Percentiles rank a stretch among this genome's conserved stretches.
Conservation (phyloP, 2,329 filamentous ascomycete species). For the Talaromyces albobiverticillius region DNA sequence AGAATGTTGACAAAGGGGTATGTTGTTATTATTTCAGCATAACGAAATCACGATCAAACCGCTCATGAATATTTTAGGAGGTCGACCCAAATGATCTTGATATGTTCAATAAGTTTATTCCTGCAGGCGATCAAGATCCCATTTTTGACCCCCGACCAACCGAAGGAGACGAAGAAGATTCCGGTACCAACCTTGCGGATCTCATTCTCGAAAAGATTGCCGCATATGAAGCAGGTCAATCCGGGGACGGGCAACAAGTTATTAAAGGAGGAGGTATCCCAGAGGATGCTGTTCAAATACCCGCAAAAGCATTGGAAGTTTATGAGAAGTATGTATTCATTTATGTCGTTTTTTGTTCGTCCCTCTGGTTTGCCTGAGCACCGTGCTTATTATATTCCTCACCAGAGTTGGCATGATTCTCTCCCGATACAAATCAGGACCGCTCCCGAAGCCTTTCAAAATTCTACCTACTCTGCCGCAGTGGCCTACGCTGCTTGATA, state of each 20-base stretch:
- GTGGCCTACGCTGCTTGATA: conserved; percentile 82
- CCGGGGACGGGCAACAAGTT: conserved; percentile 36
- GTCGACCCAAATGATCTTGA: conserved; percentile 86
- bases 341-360: background rate
- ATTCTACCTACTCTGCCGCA: conserved; percentile 88
- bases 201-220: conserved; percentile 94
- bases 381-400: conserved; percentile 17
- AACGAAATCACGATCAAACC: background rate
- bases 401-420: conserved; percentile 82
- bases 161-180: conserved; percentile 48
- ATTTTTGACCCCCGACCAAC: conserved; percentile 60
- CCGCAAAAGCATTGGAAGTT: conserved; percentile 88
- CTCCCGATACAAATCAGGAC: conserved; percentile 92
- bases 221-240: conserved; percentile 73
- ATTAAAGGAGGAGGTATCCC: conserved; percentile 56
- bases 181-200: conserved; percentile 79
- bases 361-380: background rate
- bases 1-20: conserved; percentile 54
- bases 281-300: conserved; percentile 81
- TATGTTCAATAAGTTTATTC: conserved; percentile 87
- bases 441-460: conserved; percentile 95
- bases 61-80: conserved; percentile 52
- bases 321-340: conserved; percentile 68
- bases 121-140: conserved; percentile 67
- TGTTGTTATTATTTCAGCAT: conserved; percentile 16